phyloP scores from a whole-genome alignment of 805 yeast species.

The Blastobotrys robertii region DNA sequence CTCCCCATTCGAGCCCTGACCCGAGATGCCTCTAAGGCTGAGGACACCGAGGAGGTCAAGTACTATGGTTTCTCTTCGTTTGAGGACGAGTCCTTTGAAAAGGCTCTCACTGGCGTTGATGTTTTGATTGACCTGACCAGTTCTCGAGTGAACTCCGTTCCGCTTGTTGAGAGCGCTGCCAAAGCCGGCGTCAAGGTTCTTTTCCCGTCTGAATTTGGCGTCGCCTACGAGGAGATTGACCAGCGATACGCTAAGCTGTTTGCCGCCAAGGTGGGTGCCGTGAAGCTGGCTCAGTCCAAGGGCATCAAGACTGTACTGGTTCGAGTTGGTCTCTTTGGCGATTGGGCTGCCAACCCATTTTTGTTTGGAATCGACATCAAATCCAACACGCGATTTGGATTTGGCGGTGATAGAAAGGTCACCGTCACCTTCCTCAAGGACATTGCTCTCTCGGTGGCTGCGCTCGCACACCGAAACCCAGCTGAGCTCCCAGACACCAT shows the following conservation, averaged over 20 bases:
- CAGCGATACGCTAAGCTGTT: no score
- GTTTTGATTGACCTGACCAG: no score
- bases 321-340: slow-evolving; percentile 16
- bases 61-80: no score
- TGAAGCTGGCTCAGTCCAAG: slow-evolving; percentile 10
- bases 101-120: no score
- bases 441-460: slow-evolving; percentile 20
- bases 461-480: slow-evolving; percentile 13
- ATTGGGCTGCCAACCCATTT: slow-evolving; percentile 6
- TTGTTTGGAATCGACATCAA: not conserved
- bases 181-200: no score
- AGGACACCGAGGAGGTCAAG: no score
- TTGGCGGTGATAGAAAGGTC: slow-evolving; percentile 7
- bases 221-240: no score
- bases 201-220: not conserved
- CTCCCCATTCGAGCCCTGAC: no score
- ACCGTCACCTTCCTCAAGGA: slow-evolving; percentile 17
- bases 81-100: no score
- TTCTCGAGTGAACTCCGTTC: no score
- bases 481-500: slow-evolving; percentile 17
- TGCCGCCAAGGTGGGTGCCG: not conserved
- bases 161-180: no score
- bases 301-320: slow-evolving; percentile 22
- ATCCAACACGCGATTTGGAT: slow-evolving; percentile 7
- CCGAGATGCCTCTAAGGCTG: no score